These are phyloP conservation scores for Bassia scoparia DNA, from an alignment of 148 eudicot species.

Conservation along the genomic window DNA sequence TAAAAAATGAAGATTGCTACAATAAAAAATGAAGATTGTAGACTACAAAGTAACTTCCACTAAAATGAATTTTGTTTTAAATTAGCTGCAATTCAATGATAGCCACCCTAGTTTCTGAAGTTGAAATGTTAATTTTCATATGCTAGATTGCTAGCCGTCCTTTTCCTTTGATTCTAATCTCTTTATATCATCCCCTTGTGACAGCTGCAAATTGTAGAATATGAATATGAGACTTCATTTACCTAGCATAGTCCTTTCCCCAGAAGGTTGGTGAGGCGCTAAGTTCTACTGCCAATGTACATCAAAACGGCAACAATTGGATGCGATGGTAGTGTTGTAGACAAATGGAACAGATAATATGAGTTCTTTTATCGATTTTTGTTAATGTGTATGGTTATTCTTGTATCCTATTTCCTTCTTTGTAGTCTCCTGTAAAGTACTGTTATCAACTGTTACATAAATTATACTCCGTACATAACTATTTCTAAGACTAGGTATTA, in stretches of 20 bases:
- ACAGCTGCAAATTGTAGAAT: slow-evolving; percentile 86
- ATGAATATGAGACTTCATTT: slow-evolving; percentile 32
- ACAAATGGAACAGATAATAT: not conserved
- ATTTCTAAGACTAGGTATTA: not conserved
- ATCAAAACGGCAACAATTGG: not conserved
- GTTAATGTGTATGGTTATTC: not conserved
- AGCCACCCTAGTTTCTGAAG: not conserved
- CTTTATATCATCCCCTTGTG: slow-evolving; percentile 7
- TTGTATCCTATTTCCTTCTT: not conserved
- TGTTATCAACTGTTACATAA: not conserved
- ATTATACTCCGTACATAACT: too few relatives aligned
- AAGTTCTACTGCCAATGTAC: not conserved
- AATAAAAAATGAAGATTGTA: too few relatives aligned
- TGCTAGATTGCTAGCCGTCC: not conserved
- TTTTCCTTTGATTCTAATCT: not conserved
- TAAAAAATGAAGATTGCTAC: too few relatives aligned
- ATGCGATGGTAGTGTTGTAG: slow-evolving; percentile 2
- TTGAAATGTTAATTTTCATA: too few relatives aligned
- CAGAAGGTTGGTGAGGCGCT: not conserved
- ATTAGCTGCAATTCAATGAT: too few relatives aligned
- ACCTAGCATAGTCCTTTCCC: not conserved
- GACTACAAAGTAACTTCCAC: too few relatives aligned
- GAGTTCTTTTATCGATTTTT: not conserved
- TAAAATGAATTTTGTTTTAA: too few relatives aligned
- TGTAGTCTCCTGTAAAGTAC: not conserved